phyloP scores from a whole-genome alignment of 2,329 filamentous ascomycete genomes.

The Aspergillus fumigatiaffinis region DNA sequence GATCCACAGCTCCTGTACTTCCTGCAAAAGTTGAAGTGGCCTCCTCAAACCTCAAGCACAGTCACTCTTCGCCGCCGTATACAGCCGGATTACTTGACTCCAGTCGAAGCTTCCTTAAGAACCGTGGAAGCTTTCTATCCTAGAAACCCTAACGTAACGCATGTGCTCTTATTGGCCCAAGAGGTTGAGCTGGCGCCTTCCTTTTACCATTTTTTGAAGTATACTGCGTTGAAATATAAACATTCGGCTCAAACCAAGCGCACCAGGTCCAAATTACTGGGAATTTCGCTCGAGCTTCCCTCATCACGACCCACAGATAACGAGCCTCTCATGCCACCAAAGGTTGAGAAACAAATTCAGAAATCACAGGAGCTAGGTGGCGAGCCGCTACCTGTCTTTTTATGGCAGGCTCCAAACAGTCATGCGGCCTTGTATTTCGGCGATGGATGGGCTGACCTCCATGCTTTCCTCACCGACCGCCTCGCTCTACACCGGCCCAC shows the following conservation, averaged over 20 bases:
- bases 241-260: conserved; percentile 57
- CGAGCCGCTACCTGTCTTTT: conserved; percentile 55
- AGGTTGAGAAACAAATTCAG: conserved; percentile 1
- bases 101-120: conserved; percentile 68
- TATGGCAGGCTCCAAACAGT: conserved; percentile 81
- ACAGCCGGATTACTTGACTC: conserved; percentile 53
- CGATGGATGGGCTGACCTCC: conserved; percentile 80
- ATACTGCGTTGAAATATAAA: conserved; percentile 69
- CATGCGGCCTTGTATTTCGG: conserved; percentile 80
- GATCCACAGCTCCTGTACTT: conserved; percentile 63
- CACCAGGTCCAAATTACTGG: conserved; percentile 58
- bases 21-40: conserved; percentile 65
- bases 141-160: conserved; percentile 56
- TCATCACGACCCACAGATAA: conserved; percentile 54
- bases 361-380: conserved; percentile 15
- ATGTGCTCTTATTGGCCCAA: conserved; percentile 80
- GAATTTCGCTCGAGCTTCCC: conserved; percentile 76
- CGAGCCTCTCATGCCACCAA: conserved; percentile 51
- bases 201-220: conserved; percentile 85
- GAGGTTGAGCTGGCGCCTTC: conserved; percentile 74
- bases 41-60: conserved; percentile 47
- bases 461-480: conserved; percentile 69
- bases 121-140: conserved; percentile 91
- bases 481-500: conserved; percentile 39
- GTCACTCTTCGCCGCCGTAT: conserved; percentile 74